phyloP scores from a whole-genome alignment of 192 early-diverging fungal genomes.

The Umbelopsis isabellina region DNA sequence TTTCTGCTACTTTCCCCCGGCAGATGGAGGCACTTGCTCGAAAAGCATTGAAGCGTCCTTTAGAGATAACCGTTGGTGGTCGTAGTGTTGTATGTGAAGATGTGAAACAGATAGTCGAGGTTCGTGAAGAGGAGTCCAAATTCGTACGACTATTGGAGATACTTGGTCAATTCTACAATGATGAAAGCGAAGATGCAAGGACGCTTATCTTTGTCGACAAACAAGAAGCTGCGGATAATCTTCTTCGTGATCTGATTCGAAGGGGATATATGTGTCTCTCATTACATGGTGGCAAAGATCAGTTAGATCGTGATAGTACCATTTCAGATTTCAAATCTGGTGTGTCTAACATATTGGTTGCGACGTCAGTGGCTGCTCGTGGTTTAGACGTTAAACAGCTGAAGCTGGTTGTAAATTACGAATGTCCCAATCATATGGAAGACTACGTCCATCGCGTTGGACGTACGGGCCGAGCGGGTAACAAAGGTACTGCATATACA shows the following conservation, averaged over 20 bases:
- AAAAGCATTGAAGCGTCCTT: slow-evolving; percentile 86
- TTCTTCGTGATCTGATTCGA: slow-evolving; percentile 82
- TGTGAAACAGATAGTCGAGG: slow-evolving; percentile 90
- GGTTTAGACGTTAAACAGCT: slow-evolving; percentile 95
- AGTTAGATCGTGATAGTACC: slow-evolving; percentile 88
- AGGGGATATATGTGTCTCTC: slow-evolving; percentile 88
- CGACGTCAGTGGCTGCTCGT: slow-evolving; percentile 94
- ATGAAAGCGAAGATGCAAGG: slow-evolving; percentile 71
- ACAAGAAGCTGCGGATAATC: slow-evolving; percentile 91
- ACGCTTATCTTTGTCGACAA: slow-evolving; percentile 94
- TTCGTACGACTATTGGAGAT: slow-evolving; percentile 88
- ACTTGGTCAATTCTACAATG: slow-evolving; percentile 78
- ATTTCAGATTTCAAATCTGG: slow-evolving; percentile 95
- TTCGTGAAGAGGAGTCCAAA: slow-evolving; percentile 81
- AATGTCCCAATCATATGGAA: slow-evolving; percentile 97
- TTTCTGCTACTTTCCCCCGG: slow-evolving; percentile 94
- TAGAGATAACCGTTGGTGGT: slow-evolving; percentile 96
- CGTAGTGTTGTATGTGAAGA: slow-evolving; percentile 87
- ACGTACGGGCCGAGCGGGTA: slow-evolving; percentile 96
- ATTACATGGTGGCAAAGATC: slow-evolving; percentile 95
- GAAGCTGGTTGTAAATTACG: slow-evolving; percentile 94
- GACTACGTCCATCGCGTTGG: slow-evolving; percentile 99
- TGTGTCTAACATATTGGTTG: slow-evolving; percentile 87
- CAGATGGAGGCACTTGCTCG: slow-evolving; percentile 96
- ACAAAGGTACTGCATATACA: slow-evolving; percentile 95